Base-by-base conservation (phyloP, 768 basidiomycete species). In the Podaxis pistillaris region DNA sequence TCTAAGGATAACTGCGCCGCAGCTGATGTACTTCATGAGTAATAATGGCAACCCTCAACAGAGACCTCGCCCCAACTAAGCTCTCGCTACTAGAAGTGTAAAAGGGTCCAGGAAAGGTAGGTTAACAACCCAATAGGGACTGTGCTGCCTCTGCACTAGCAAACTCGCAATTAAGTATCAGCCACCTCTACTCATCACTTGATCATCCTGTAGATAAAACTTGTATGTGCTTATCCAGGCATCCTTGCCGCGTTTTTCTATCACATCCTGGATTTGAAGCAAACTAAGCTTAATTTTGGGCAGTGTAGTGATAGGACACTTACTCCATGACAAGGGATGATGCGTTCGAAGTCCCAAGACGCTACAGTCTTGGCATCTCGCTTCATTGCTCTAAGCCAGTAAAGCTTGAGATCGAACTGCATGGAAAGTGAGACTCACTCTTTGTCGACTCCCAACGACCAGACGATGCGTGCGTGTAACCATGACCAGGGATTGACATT, bases 241-340 rank as follows among this genome's bases (percentile, higher is more conserved):
- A 28, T 77, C 75, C 68, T 86, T 85, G 2, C 79, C 89, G 6
- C 79, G 79, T 0, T 73, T 78, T 71, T 90, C 88, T 58, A 91
- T 86, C 28, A 89, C 85, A 64, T 88, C 86, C 73, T 72, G 50
- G 53, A 8, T 4, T 3, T 15, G 9, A 22, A 13, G 24, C 24
- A 9, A 50, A 24, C 26, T 13, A 8, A 46, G 19, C n/a, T 26
- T 3, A 4, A 1, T 19, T 13, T 9, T 26, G 33, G 47, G 24
- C 28, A 30, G 40, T 38, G 38, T 62, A 46, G 46, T 11, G 56
- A 15, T 52, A 49, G 17, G 5, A 22, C 9, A 68, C 77, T 57
- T 67, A 81, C 80, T 30, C 77, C 78, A 71, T 91, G 89, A 65
- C 90, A 91, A 62, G 88, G 88, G 49, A 91, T 90, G 65, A 91